These are phyloP conservation scores for Auxenochlorella pyrenoidosa DNA, from an alignment of 139 green algal genomes.

Conservation along the genomic window DNA sequence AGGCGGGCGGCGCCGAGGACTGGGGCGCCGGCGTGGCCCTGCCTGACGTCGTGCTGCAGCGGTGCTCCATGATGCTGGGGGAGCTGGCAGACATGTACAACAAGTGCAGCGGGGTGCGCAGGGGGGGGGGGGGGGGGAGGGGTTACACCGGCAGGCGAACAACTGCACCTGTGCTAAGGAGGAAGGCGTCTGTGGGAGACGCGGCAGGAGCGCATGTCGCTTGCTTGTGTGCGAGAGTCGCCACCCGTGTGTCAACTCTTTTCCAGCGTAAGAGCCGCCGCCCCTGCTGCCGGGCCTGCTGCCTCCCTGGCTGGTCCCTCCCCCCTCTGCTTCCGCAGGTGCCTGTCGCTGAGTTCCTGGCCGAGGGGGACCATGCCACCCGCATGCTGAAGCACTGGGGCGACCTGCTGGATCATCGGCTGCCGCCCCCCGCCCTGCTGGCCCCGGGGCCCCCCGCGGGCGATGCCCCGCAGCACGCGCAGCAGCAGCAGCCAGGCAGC, in stretches of 20 bases:
- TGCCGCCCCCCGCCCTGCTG: not conserved
- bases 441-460: not conserved
- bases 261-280: too few relatives aligned
- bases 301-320: too few relatives aligned
- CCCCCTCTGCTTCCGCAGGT: not conserved
- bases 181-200: too few relatives aligned
- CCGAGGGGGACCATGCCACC: slow-evolving; percentile 61
- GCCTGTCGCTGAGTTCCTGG: slow-evolving; percentile 43
- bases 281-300: too few relatives aligned
- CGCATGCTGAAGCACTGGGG: slow-evolving; percentile 65
- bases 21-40: slow-evolving; percentile 16
- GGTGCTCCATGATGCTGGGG: slow-evolving; percentile 11
- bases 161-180: not conserved
- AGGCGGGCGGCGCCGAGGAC: slow-evolving; percentile 18
- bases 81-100: slow-evolving; percentile 22
- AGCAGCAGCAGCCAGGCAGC: not conserved
- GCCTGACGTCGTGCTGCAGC: not conserved
- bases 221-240: too few relatives aligned
- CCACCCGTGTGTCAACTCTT: too few relatives aligned
- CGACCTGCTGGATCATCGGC: slow-evolving; percentile 49
- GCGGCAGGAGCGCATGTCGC: not conserved
- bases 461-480: not conserved
- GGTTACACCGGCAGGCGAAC: not conserved
- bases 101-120: too few relatives aligned
- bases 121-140: too few relatives aligned